These are phyloP conservation scores for Phytopythium sindhum DNA, from an alignment of 352 stramenopile species.

Conservation along the genomic window DNA sequence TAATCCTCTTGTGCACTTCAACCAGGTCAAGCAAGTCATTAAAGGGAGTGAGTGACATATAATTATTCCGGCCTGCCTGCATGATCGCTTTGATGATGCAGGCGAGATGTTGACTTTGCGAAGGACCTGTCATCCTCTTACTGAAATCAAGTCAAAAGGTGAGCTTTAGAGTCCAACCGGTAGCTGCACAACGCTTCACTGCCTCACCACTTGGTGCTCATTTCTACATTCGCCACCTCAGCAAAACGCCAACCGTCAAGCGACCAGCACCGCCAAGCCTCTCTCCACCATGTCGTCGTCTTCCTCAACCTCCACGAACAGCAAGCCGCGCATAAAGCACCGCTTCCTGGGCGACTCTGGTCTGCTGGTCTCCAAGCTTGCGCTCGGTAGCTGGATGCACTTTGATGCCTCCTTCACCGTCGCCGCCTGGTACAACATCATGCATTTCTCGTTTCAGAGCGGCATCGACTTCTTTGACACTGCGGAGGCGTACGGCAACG, in stretches of 20 bases:
- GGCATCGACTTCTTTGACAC: constrained; percentile 53
- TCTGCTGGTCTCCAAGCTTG: constrained; percentile 35
- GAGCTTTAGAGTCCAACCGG: neutral
- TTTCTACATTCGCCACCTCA: neutral
- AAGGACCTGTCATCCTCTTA: neutral
- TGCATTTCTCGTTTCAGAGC: constrained; percentile 25
- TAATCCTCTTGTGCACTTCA: neutral
- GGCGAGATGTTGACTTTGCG: neutral
- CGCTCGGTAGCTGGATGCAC: constrained; percentile 28
- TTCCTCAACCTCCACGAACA: constrained; percentile 27
- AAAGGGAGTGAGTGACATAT: neutral
- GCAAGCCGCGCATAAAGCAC: neutral
- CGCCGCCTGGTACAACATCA: constrained; percentile 28
- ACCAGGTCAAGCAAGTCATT: neutral
- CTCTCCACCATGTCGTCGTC: neutral
- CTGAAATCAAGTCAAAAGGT: neutral
- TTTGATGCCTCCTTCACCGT: constrained; percentile 16
- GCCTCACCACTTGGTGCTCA: neutral
- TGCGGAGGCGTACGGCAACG: constrained; percentile 31
- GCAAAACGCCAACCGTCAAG: neutral
- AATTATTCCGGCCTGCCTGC: neutral
- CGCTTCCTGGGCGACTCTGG: constrained; percentile 13
- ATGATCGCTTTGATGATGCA: neutral
- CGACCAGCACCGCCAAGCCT: neutral
- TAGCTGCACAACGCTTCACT: neutral